Conservation (phyloP, 345 rosid species). For the Sisymbrium irio region DNA sequence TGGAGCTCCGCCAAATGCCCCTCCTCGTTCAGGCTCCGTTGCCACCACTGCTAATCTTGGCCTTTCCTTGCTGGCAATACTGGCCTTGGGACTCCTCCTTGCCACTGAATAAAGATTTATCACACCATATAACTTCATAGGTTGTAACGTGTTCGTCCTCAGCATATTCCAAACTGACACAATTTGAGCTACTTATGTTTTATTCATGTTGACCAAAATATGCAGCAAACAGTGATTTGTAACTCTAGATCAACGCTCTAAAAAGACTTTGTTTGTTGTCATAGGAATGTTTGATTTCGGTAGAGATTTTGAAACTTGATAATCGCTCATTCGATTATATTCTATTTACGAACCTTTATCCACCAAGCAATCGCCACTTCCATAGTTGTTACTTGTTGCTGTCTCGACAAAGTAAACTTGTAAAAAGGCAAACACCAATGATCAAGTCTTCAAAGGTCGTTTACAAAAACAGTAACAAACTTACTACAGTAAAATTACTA, state of each 20-base stretch:
- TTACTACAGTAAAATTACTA: conserved; percentile 8
- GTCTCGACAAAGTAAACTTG: conserved; percentile 5
- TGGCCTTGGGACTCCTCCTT: conserved; percentile 33
- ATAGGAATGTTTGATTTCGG: conserved; percentile 13
- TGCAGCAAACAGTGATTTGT: conserved; percentile 20
- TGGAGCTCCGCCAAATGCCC: conserved; percentile 16
- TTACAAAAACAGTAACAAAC: not conserved
- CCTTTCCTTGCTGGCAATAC: conserved; percentile 35
- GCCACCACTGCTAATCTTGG: conserved; percentile 35
- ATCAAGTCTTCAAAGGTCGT: conserved; percentile 8
- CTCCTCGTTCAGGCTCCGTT: conserved; percentile 35
- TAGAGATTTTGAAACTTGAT: conserved; percentile 17
- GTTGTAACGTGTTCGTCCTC: conserved; percentile 18
- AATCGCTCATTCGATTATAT: conserved; percentile 7
- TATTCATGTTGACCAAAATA: not conserved
- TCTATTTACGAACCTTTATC: not conserved
- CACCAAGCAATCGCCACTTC: not conserved
- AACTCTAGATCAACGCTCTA: conserved; percentile 18
- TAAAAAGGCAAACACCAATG: conserved; percentile 13
- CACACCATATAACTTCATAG: conserved; percentile 1
- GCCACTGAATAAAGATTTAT: conserved; percentile 1
- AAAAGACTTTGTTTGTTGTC: conserved; percentile 13
- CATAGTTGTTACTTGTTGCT: not conserved
- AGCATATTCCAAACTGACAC: conserved; percentile 4
- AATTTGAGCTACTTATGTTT: conserved; percentile 11